These are phyloP conservation scores for Neurospora sp. DNA, from an alignment of 495 filamentous ascomycete species.

Conservation along the genomic window DNA sequence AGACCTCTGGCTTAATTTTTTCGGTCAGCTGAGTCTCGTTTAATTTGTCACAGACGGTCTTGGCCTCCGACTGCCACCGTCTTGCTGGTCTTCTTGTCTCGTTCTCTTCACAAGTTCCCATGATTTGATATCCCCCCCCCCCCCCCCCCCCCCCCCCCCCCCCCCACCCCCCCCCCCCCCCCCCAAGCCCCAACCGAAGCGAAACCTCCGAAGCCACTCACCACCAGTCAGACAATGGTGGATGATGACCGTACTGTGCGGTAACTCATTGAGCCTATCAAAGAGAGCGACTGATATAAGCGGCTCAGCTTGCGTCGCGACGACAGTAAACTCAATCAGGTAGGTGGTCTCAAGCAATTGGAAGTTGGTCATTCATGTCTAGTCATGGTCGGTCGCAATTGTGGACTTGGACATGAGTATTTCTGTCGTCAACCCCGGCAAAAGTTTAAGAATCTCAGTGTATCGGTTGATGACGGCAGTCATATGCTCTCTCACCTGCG, in stretches of 20 bases:
- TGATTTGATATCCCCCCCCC: too few relatives aligned
- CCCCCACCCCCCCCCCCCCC: too few relatives aligned
- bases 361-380: background rate
- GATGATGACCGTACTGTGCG: background rate
- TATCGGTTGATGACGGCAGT: background rate
- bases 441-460: background rate
- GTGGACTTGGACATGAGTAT: background rate
- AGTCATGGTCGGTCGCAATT: background rate
- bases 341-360: background rate
- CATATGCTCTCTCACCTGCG: background rate
- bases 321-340: background rate
- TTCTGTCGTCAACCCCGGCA: background rate
- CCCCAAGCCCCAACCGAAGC: background rate
- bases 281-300: background rate
- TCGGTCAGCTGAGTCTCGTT: too few relatives aligned
- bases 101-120: background rate
- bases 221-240: background rate
- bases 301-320: background rate
- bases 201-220: background rate
- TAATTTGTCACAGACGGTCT: too few relatives aligned
- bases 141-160: too few relatives aligned
- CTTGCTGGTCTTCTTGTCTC: too few relatives aligned
- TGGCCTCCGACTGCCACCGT: too few relatives aligned
- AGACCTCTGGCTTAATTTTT: too few relatives aligned
- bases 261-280: background rate